Percentiles rank a stretch among this genome's conserved stretches.
These are phyloP conservation scores for Mentha longifolia DNA, from an alignment of 257 asterid genomes.

Conservation along the genomic window DNA sequence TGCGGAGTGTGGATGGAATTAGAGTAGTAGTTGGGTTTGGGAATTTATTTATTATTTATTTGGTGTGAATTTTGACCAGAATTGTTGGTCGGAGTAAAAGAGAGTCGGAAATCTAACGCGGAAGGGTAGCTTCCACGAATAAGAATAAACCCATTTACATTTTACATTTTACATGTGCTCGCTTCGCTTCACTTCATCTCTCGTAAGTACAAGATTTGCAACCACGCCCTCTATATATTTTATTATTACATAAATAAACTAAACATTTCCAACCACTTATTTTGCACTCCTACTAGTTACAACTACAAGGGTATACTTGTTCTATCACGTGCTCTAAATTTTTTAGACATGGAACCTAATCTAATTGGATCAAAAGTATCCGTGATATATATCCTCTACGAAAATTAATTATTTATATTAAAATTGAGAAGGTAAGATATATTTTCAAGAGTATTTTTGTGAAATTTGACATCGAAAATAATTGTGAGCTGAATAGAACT, in stretches of 20 bases:
- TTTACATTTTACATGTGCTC: no score
- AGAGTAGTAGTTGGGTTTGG: no score
- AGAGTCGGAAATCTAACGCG: background rate
- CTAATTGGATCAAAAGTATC: background rate
- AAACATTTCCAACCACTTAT: background rate
- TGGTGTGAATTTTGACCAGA: conserved; percentile 40
- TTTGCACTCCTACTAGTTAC: no score
- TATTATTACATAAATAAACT: no score
- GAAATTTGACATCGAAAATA: no score
- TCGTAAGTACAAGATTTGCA: background rate
- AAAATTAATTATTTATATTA: no score
- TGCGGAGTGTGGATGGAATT: background rate
- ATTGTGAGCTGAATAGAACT: no score
- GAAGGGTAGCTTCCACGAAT: conserved; percentile 34
- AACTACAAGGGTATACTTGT: background rate
- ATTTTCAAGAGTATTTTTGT: no score
- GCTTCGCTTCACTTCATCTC: no score
- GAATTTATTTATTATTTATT: no score
- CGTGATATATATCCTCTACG: no score
- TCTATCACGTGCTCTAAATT: background rate
- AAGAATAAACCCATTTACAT: no score
- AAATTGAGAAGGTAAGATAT: background rate
- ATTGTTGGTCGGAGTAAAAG: background rate
- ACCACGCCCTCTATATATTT: background rate
- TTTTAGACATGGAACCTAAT: background rate